Evolutionary conservation across 2,329 filamentous ascomycete species (phyloP), one percentile per base, ranked within the genome.

Genomic region (Stachybotrys echinatus): DNA sequence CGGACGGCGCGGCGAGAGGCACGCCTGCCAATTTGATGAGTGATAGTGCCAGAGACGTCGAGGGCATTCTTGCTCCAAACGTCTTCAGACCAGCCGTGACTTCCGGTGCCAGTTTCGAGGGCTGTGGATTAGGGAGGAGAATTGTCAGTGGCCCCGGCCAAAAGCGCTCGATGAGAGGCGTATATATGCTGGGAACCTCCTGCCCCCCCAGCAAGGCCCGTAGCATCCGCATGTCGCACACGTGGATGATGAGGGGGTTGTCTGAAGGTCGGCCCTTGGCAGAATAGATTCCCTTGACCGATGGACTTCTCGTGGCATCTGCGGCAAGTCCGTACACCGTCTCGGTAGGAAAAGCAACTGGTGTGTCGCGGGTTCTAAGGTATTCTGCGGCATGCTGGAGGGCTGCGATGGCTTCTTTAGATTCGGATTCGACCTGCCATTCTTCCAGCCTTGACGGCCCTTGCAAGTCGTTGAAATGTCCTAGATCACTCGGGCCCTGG

Each of bases 251-350:
- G 51, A 99, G 80, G 18, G 94, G 94, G 66, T 99, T 99, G 65
- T 99, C 94, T 6, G 87, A 88, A 4, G 94, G 94, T 49, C 94
- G 75, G 50, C 90, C 88, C 71, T 99, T 99, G 48, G 89, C 91
- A 20, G 82, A 77, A 68, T 94, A 99, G 57, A 99, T 99, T n/a
- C 91, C 92, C 62, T 80, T 84, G 6, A 97, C 92, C 2, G 92
- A 88, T 21, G 74, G 76, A 61, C 85, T 90, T 59, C 90, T 82
- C 22, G 92, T 97, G 12, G 94, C 94, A 71, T 97, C 94, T 14
- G 94, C 94, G n/a, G 91, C 94, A 7, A 99, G 79, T 0, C 94
- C 94, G 65, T 99, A 99, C 1, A 99, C 94, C 0, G 94, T 99
- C 71, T 99, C 94, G 0, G 94, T 99, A 1, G 94, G 94, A 65